Conservation (phyloP, 140 eudicot genomes). For the Oenanthe javanica region DNA sequence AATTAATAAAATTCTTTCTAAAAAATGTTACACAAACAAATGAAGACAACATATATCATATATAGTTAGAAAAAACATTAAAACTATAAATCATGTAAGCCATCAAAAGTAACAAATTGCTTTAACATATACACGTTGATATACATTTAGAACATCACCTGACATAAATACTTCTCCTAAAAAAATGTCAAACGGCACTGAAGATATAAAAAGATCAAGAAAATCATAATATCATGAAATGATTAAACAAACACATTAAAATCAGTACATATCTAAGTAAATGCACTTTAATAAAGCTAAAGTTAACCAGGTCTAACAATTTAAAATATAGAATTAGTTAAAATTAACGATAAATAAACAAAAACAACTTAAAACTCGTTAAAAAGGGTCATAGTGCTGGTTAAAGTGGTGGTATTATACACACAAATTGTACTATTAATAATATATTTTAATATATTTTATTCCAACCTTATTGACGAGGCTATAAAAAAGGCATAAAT, state of each 20-base stretch:
- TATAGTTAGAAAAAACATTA: background rate
- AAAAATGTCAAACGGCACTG: background rate
- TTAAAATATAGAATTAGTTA: background rate
- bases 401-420: too few species aligned
- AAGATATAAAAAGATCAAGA: background rate
- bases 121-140: background rate
- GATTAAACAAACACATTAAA: background rate
- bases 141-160: background rate
- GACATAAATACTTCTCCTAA: background rate
- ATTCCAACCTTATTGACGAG: too few species aligned
- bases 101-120: background rate
- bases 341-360: background rate
- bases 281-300: background rate
- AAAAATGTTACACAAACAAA: background rate
- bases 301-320: slow-evolving; percentile 22
- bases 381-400: background rate
- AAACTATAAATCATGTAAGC: background rate
- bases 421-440: too few species aligned
- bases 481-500: too few species aligned
- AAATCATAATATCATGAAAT: background rate
- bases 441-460: too few species aligned
- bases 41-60: background rate
- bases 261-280: slow-evolving; percentile 17
- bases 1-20: too few species aligned
- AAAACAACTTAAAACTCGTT: background rate